A percentile compares a stretch with the other conserved stretches of the same genome.
phyloP scores from a whole-genome alignment of 2,329 filamentous ascomycete genomes.

The Trichoderma sp. region DNA sequence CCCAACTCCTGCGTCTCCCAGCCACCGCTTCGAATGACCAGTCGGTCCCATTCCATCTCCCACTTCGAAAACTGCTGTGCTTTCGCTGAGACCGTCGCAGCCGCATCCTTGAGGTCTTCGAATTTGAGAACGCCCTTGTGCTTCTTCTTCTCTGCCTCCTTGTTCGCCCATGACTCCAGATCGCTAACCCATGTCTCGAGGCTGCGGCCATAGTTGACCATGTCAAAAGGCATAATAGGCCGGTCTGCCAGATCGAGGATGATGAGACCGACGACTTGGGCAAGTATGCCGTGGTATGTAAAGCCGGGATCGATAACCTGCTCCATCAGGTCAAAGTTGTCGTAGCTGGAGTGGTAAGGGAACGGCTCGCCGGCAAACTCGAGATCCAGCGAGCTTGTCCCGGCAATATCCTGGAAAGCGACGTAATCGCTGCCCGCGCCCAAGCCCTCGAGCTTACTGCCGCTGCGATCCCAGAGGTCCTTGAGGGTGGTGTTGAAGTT shows the following conservation, averaged over 20 bases:
- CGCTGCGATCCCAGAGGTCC: slow-evolving; percentile 71
- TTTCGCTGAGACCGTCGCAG: slow-evolving; percentile 54
- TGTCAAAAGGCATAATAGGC: slow-evolving; percentile 79
- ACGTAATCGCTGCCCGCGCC: slow-evolving; percentile 81
- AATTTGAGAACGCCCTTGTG: slow-evolving; percentile 31
- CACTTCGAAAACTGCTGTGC: slow-evolving; percentile 68
- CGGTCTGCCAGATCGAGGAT: slow-evolving; percentile 82
- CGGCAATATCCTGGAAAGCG: slow-evolving; percentile 88
- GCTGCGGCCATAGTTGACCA: slow-evolving; percentile 69
- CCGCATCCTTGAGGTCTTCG: slow-evolving; percentile 53
- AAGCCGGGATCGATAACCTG: slow-evolving; percentile 80
- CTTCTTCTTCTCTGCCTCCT: slow-evolving; percentile 45
- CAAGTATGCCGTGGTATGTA: slow-evolving; percentile 75
- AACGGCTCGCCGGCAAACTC: slow-evolving; percentile 68
- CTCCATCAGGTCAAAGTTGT: slow-evolving; percentile 85
- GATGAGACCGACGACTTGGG: slow-evolving; percentile 78
- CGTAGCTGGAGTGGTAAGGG: slow-evolving; percentile 83
- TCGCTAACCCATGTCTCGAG: slow-evolving; percentile 66
- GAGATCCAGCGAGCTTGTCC: slow-evolving; percentile 84
- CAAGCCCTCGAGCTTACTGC: slow-evolving; percentile 64
- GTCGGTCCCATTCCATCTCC: slow-evolving; percentile 74
- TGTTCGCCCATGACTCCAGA: slow-evolving; percentile 65
- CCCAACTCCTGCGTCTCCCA: slow-evolving; percentile 73
- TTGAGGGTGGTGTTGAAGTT: slow-evolving; percentile 69
- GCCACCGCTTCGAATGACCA: slow-evolving; percentile 69